These are phyloP conservation scores for Pyrus betulifolia DNA, from an alignment of 306 rosid genomes.

Conservation along the genomic window DNA sequence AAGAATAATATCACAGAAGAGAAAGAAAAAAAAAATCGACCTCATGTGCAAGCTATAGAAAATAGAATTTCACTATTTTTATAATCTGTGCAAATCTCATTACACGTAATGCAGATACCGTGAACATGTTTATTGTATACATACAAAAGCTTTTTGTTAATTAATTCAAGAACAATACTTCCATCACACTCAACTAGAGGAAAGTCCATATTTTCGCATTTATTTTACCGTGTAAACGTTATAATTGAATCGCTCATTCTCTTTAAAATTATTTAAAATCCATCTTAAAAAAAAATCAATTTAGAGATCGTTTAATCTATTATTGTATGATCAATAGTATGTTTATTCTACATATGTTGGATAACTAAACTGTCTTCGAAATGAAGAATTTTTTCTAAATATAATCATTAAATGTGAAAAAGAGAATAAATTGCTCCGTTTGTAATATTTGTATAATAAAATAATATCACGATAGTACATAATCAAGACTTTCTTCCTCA, in stretches of 20 bases:
- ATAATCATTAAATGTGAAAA: not conserved
- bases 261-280: no score
- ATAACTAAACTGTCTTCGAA: no score
- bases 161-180: no score
- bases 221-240: no score
- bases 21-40: not conserved
- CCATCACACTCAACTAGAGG: not conserved
- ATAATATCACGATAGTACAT: not conserved
- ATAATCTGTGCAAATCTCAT: constrained; percentile 1
- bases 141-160: not conserved
- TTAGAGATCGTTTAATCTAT: no score
- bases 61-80: constrained; percentile 3
- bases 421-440: not conserved
- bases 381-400: not conserved
- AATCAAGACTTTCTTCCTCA: not conserved
- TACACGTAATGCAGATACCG: constrained; percentile 16
- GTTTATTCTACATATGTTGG: not conserved
- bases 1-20: constrained; percentile 2
- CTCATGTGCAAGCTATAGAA: constrained; percentile 10
- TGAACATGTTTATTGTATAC: not conserved
- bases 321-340: not conserved
- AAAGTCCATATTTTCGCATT: not conserved
- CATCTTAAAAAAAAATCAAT: no score
- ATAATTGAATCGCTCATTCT: no score
- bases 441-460: not conserved